These are phyloP conservation scores for Suillus luteus DNA, from an alignment of 768 basidiomycete genomes.

Conservation along the genomic window DNA sequence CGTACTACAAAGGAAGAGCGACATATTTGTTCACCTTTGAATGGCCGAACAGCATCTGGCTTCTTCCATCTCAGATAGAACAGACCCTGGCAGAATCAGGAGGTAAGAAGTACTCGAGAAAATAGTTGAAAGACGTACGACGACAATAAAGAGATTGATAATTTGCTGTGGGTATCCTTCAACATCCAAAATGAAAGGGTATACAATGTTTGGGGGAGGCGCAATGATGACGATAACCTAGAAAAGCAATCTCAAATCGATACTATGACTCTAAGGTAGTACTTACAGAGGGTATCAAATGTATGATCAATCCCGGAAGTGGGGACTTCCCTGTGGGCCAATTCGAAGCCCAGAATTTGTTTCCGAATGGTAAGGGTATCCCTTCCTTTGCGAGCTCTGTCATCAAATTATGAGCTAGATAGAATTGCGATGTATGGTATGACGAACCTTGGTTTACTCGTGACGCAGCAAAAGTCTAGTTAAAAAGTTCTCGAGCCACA, in stretches of 20 bases:
- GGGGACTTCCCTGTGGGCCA: constrained; percentile 62
- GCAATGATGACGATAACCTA: constrained; percentile 56
- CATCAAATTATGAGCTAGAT: neutral
- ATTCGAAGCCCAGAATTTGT: constrained; percentile 61
- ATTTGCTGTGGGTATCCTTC: constrained; percentile 53
- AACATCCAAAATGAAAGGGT: constrained; percentile 64
- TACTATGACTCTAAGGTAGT: neutral
- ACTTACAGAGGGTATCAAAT: constrained; percentile 53
- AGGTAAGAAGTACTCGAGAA: neutral
- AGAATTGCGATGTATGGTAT: neutral
- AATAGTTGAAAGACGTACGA: constrained; percentile 37
- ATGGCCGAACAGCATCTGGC: constrained; percentile 49
- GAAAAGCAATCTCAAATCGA: constrained; percentile 41
- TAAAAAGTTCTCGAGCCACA: neutral
- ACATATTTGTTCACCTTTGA: constrained; percentile 44
- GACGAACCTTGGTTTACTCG: constrained; percentile 52
- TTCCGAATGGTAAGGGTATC: constrained; percentile 60
- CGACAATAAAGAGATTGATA: constrained; percentile 55
- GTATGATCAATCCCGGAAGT: constrained; percentile 55
- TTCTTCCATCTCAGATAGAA: constrained; percentile 58
- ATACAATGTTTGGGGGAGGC: constrained; percentile 53
- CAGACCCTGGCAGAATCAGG: constrained; percentile 40
- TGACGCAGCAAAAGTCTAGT: constrained; percentile 50
- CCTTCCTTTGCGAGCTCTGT: constrained; percentile 64
- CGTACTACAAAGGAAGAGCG: neutral